Percentiles rank a stretch among this genome's conserved stretches.
Conservation (phyloP, 257 asterid species). For the Solanum virginianum region DNA sequence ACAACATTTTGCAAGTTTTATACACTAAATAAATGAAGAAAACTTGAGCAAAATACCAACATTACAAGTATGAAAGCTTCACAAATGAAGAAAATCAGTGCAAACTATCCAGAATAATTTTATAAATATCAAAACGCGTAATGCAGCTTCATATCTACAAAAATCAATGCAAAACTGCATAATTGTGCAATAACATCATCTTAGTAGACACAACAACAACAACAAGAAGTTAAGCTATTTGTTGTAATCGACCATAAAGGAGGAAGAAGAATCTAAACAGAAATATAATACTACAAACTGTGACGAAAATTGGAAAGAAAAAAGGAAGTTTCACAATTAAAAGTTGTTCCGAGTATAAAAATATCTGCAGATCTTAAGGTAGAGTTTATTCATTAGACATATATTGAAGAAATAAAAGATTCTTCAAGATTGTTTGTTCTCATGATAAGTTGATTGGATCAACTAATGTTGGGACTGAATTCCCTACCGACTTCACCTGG, state of each 20-base stretch:
- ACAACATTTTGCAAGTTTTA: no score
- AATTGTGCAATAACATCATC: background rate
- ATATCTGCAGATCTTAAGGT: background rate
- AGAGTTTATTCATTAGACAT: no score
- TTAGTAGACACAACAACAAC: background rate
- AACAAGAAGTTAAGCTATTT: no score
- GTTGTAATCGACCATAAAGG: no score
- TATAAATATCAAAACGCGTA: background rate
- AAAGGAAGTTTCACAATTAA: background rate
- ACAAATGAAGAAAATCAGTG: background rate
- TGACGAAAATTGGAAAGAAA: background rate
- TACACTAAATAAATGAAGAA: background rate
- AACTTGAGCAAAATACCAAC: background rate
- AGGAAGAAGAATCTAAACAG: no score
- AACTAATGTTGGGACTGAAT: no score
- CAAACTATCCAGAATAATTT: background rate
- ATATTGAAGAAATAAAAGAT: no score
- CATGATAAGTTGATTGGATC: no score
- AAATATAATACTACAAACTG: background rate
- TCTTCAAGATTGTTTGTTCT: no score
- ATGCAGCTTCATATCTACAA: background rate
- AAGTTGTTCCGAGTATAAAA: background rate
- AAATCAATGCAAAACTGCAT: background rate
- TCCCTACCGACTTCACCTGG: background rate
- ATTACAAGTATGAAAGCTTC: no score